phyloP scores from a whole-genome alignment of 306 rosid genomes.

The Medicago truncatula region MtrunA17r5.0-ANR NC_053042.1:18564001-18564500 shows the following conservation, averaged over 20 bases:
- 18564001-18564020: too few relatives aligned
- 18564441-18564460: neutral
- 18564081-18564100: conserved; percentile 19
- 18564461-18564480: neutral
- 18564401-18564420: neutral
- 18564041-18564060: neutral
- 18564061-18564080: neutral
- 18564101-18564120: neutral
- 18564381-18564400: neutral
- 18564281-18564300: neutral
- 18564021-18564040: too few relatives aligned
- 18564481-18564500: conserved; percentile 22
- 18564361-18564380: neutral
- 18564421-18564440: neutral
- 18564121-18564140: conserved; percentile 10
- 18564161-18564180: too few relatives aligned
- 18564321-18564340: neutral
- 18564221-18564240: neutral
- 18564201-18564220: too few relatives aligned
- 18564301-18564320: neutral
- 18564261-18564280: neutral
- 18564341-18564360: too few relatives aligned
- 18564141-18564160: neutral
- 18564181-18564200: too few relatives aligned
- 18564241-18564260: neutral